Evolutionary conservation across 257 asterid species (phyloP).

Genomic region (Nemophila menziesii): DNA sequence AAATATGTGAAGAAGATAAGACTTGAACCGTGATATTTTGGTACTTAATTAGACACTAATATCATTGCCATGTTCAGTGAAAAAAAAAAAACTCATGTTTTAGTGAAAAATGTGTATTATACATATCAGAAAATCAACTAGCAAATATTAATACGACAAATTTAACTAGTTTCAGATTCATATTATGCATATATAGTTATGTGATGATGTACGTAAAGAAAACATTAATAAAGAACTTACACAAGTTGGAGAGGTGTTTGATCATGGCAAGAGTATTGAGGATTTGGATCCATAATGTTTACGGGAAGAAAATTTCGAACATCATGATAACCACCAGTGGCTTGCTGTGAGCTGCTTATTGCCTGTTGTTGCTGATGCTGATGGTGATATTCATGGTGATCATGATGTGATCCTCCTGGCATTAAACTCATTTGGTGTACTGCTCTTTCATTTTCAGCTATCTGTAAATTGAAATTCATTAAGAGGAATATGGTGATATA

Average conservation of each 20-base stretch:
- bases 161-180: too few relatives aligned
- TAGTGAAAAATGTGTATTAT: too few relatives aligned
- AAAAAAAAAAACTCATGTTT: too few relatives aligned
- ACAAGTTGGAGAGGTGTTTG: slow-evolving; percentile 78
- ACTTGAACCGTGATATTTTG: too few relatives aligned
- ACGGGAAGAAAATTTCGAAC: slow-evolving; percentile 60
- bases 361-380: slow-evolving; percentile 19
- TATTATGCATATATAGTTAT: too few relatives aligned
- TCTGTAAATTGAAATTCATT: slow-evolving; percentile 25
- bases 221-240: slow-evolving; percentile 21
- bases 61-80: too few relatives aligned
- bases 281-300: slow-evolving; percentile 64
- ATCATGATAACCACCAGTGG: slow-evolving; percentile 17
- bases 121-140: too few relatives aligned
- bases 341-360: slow-evolving; percentile 26
- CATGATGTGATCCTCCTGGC: slow-evolving; percentile 23
- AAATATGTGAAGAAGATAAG: too few relatives aligned
- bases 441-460: slow-evolving; percentile 82
- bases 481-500: neutral
- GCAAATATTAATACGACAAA: too few relatives aligned
- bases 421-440: slow-evolving; percentile 58
- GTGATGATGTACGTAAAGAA: neutral
- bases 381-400: slow-evolving; percentile 41
- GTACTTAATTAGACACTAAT: too few relatives aligned
- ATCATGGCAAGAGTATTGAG: slow-evolving; percentile 55